These are phyloP conservation scores for Clavispora carvajalis DNA, from an alignment of 805 yeast species.

Conservation along the genomic window DNA sequence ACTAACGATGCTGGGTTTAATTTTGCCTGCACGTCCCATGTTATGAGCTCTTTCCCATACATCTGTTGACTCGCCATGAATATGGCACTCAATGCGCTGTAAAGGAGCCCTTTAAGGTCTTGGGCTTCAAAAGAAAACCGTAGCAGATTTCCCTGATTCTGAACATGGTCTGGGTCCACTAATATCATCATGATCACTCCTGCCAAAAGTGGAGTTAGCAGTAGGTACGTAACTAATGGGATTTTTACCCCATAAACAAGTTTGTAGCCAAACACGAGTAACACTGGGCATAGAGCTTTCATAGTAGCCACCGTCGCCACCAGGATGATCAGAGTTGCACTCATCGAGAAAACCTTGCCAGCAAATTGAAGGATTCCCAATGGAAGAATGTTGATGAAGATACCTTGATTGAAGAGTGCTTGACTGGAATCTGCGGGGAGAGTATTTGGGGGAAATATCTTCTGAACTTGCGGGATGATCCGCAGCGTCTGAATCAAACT, in stretches of 20 bases:
- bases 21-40: conserved; percentile 36
- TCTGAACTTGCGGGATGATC: conserved; percentile 16
- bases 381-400: conserved; percentile 49
- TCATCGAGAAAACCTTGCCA: conserved; percentile 58
- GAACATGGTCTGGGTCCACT: conserved; percentile 16
- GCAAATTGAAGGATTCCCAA: conserved; percentile 61
- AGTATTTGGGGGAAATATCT: conserved; percentile 49
- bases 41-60: conserved; percentile 77
- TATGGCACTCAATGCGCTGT: conserved; percentile 62
- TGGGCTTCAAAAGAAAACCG: conserved; percentile 10
- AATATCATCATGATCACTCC: conserved; percentile 51
- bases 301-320: conserved; percentile 67
- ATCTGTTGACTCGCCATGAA: conserved; percentile 84
- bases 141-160: not conserved
- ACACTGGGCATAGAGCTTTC: conserved; percentile 61
- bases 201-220: conserved; percentile 45
- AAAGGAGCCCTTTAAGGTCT: conserved; percentile 57
- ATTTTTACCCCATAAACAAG: conserved; percentile 45
- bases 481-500: conserved; percentile 32
- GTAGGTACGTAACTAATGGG: conserved; percentile 46
- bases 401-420: conserved; percentile 22
- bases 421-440: conserved; percentile 37
- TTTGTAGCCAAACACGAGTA: conserved; percentile 55
- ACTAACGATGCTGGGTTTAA: conserved; percentile 24
- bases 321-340: conserved; percentile 61